Conservation (phyloP, 2,329 filamentous ascomycete genomes). For the Epichloe aotearoae region DNA sequence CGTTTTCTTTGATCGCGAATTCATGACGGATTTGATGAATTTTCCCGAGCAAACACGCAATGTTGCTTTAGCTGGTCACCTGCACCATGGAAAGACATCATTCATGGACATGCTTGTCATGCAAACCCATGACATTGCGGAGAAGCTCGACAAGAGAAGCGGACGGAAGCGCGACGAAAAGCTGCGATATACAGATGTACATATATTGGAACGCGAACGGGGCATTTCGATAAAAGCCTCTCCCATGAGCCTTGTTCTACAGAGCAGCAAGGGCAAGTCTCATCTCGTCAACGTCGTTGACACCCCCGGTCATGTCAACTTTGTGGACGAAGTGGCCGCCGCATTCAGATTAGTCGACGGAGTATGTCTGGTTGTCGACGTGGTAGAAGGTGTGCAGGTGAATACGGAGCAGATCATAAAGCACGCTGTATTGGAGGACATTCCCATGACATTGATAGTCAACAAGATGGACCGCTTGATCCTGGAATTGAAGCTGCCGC, state of each 20-base stretch:
- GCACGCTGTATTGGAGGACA: constrained; percentile 78
- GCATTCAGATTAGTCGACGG: constrained; percentile 81
- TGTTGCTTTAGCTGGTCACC: constrained; percentile 77
- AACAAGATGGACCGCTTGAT: constrained; percentile 98
- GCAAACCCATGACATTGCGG: constrained; percentile 80
- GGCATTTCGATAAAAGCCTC: constrained; percentile 86
- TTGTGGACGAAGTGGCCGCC: constrained; percentile 90
- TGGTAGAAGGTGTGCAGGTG: constrained; percentile 96
- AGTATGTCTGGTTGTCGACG: constrained; percentile 85
- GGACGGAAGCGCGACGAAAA: constrained; percentile 79
- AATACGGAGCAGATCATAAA: constrained; percentile 97
- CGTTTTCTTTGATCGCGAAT: constrained; percentile 76
- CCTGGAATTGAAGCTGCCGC: constrained; percentile 83
- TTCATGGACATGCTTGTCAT: constrained; percentile 97
- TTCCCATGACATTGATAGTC: constrained; percentile 79
- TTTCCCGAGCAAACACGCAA: constrained; percentile 92
- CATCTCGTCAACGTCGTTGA: constrained; percentile 92
- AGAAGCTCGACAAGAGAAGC: constrained; percentile 65
- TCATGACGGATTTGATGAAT: constrained; percentile 93
- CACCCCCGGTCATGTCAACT: constrained; percentile 95
- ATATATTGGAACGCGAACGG: constrained; percentile 76
- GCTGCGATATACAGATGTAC: constrained; percentile 86
- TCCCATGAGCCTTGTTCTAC: constrained; percentile 87
- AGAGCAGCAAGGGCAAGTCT: constrained; percentile 81
- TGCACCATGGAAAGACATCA: constrained; percentile 96